phyloP scores from a whole-genome alignment of 2,329 filamentous ascomycete species.

The Clarireedia sp. region DNA sequence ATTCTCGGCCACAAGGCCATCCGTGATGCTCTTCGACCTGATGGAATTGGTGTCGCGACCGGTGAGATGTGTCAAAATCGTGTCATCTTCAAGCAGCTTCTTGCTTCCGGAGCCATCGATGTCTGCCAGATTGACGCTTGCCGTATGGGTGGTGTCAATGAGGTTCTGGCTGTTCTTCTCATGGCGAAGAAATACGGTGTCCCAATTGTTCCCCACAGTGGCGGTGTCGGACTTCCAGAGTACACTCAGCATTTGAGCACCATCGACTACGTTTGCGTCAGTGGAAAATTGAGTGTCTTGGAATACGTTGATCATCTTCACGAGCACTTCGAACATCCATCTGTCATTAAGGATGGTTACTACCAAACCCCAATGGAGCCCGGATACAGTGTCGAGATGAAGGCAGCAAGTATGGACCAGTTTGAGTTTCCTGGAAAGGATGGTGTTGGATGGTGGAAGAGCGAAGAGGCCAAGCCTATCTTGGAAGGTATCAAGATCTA shows the following conservation, averaged over 20 bases:
- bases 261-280: constrained; percentile 86
- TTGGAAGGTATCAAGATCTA: constrained; percentile 30
- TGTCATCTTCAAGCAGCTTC: constrained; percentile 87
- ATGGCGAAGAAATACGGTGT: constrained; percentile 67
- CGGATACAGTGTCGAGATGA: constrained; percentile 93
- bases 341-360: constrained; percentile 73
- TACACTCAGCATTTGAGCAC: constrained; percentile 91
- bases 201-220: constrained; percentile 81
- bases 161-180: constrained; percentile 81
- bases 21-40: constrained; percentile 66
- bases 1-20: constrained; percentile 82
- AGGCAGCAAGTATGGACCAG: constrained; percentile 73
- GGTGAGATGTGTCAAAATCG: constrained; percentile 96
- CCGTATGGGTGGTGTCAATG: constrained; percentile 82
- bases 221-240: constrained; percentile 83
- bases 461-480: constrained; percentile 40
- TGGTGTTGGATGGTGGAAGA: constrained; percentile 77
- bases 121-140: constrained; percentile 88
- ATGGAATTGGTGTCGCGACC: constrained; percentile 76
- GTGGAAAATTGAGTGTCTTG: constrained; percentile 70
- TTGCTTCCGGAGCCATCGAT: constrained; percentile 72
- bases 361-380: constrained; percentile 78
- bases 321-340: constrained; percentile 83
- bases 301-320: constrained; percentile 93
- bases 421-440: constrained; percentile 66